Percentiles rank a stretch among this genome's conserved stretches.
Conservation (phyloP, 2,329 filamentous ascomycete species). For the Arthrobotrys megalospora region DNA sequence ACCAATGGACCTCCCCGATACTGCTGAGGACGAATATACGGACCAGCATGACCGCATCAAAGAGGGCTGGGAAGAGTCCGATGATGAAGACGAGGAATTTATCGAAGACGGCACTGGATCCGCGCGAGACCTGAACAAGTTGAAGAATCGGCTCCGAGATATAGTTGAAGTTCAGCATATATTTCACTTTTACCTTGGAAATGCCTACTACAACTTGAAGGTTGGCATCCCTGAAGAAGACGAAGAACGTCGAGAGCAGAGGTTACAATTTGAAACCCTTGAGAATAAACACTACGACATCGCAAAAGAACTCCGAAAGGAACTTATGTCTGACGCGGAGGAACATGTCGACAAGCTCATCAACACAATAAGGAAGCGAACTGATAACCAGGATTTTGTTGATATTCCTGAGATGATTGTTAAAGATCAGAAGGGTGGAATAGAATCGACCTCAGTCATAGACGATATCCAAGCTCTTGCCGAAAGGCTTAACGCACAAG, state of each 20-base stretch:
- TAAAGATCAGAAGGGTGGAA: conserved; percentile 74
- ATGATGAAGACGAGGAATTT: conserved; percentile 71
- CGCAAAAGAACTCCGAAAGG: conserved; percentile 80
- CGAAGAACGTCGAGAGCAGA: conserved; percentile 79
- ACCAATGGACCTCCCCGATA: conserved; percentile 14
- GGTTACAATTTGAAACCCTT: conserved; percentile 17
- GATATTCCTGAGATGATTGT: conserved; percentile 75
- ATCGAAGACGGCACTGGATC: conserved; percentile 73
- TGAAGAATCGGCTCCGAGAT: conserved; percentile 48
- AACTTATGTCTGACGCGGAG: conserved; percentile 70
- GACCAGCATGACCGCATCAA: conserved; percentile 45
- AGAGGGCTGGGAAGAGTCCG: conserved; percentile 67
- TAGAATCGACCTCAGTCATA: conserved; percentile 79
- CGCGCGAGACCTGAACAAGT: conserved; percentile 43
- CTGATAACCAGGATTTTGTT: conserved; percentile 73
- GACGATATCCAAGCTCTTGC: conserved; percentile 77
- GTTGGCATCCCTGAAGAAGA: conserved; percentile 75
- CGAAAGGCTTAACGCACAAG: conserved; percentile 79
- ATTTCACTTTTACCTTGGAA: conserved; percentile 53
- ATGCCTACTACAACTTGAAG: conserved; percentile 51
- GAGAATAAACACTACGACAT: conserved; percentile 75
- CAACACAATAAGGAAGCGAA: conserved; percentile 73
- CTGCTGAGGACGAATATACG: conserved; percentile 38
- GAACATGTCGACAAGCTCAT: conserved; percentile 77
- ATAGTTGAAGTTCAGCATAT: conserved; percentile 48